phyloP scores from a whole-genome alignment of 116 monocot species.

The Posidonia oceanica region DNA sequence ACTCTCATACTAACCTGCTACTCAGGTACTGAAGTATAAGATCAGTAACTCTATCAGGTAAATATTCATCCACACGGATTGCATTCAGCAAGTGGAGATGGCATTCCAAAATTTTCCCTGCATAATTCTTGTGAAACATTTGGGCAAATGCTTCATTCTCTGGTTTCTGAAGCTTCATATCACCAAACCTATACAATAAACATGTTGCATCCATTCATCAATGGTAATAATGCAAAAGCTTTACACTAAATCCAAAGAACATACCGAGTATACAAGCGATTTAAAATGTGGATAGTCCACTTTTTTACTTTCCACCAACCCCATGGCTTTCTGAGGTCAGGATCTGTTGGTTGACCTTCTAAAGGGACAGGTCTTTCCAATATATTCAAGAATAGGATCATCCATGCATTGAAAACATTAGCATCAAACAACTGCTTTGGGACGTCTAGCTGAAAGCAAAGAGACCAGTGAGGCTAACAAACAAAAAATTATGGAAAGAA shows the following conservation, averaged over 20 bases:
- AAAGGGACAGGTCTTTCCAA: constrained; percentile 86
- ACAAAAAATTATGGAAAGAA: not conserved
- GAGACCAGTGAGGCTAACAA: constrained; percentile 1
- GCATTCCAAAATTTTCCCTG: constrained; percentile 86
- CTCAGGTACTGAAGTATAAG: constrained; percentile 92
- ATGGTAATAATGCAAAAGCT: not conserved
- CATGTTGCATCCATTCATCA: not conserved
- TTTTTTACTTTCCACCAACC: constrained; percentile 99
- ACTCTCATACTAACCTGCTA: constrained; percentile 44
- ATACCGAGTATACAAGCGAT: constrained; percentile 81
- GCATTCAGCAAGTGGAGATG: constrained; percentile 75
- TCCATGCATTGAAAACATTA: constrained; percentile 82
- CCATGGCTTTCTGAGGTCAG: constrained; percentile 88
- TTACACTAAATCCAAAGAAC: not conserved
- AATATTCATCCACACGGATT: constrained; percentile 57
- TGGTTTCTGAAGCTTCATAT: constrained; percentile 78
- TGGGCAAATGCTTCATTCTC: constrained; percentile 85
- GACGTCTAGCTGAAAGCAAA: constrained; percentile 68
- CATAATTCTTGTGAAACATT: constrained; percentile 95
- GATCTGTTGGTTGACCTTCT: constrained; percentile 88
- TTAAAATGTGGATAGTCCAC: constrained; percentile 91
- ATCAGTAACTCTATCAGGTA: constrained; percentile 93
- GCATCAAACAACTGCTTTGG: constrained; percentile 81
- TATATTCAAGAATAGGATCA: constrained; percentile 77
- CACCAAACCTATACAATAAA: constrained; percentile 65